Conservation (phyloP, 139 green algal genomes). For the Volvox africanus region DNA sequence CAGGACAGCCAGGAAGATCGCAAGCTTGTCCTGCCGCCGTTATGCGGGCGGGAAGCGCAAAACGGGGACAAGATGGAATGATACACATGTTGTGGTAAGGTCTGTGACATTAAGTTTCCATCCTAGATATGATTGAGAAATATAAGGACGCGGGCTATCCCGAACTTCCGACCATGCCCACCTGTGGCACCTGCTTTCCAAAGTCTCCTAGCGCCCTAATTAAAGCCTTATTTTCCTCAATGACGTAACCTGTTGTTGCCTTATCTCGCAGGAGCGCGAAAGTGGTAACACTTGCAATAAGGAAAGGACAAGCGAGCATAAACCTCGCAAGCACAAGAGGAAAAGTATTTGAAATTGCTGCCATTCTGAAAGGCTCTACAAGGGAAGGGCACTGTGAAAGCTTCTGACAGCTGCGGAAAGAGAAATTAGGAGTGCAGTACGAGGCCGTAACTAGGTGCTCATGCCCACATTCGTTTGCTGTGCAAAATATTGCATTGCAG, state of each 20-base stretch:
- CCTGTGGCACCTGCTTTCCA: constrained; percentile 3
- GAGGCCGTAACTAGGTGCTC: too few species aligned
- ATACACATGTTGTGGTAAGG: too few species aligned
- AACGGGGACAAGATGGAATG: too few species aligned
- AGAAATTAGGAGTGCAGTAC: too few species aligned
- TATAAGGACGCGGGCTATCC: too few species aligned
- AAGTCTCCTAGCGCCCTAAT: not conserved
- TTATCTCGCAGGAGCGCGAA: not conserved
- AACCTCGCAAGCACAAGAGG: not conserved
- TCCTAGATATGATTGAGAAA: too few species aligned
- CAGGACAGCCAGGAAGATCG: constrained; percentile 18
- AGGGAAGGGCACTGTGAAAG: too few species aligned
- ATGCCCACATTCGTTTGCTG: too few species aligned
- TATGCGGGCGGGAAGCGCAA: too few species aligned
- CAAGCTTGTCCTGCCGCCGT: constrained; percentile 36
- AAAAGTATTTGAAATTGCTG: not conserved
- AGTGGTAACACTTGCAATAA: not conserved
- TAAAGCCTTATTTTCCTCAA: not conserved
- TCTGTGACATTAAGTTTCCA: too few species aligned
- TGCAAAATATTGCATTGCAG: too few species aligned
- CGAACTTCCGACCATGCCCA: not conserved
- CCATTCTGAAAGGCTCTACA: not conserved
- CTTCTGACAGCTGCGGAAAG: too few species aligned
- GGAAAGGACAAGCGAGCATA: constrained; percentile 2
- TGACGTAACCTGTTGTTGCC: not conserved